Percentiles rank a stretch among this genome's conserved stretches.
Conservation (phyloP, 2,329 filamentous ascomycete genomes). For the Fusarium sp. region DNA sequence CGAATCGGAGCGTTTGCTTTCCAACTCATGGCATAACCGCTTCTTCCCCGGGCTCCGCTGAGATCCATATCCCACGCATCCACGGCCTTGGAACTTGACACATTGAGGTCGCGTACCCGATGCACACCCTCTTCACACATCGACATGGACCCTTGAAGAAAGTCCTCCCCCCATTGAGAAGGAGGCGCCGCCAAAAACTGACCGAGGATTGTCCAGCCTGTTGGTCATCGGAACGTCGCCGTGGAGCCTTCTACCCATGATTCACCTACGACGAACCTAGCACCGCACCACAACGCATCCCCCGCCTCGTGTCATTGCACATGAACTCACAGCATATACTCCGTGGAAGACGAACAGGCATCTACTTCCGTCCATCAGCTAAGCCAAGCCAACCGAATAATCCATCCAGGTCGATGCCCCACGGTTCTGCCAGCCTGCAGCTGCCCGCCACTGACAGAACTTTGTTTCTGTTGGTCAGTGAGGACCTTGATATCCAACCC, state of each 20-base stretch:
- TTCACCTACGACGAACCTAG: neutral
- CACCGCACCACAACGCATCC: neutral
- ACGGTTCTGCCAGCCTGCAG: slow-evolving; percentile 5
- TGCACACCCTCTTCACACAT: neutral
- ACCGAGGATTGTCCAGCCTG: neutral
- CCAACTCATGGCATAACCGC: neutral
- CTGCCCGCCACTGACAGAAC: slow-evolving; percentile 20
- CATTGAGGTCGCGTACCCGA: neutral
- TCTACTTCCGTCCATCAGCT: neutral
- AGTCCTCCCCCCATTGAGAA: neutral
- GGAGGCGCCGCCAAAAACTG: neutral
- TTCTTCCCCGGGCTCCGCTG: neutral
- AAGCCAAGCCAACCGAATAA: slow-evolving; percentile 9
- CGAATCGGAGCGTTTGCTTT: slow-evolving; percentile 21
- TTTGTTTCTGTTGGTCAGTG: slow-evolving; percentile 8
- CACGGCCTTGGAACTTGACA: neutral
- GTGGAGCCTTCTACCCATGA: slow-evolving; percentile 2
- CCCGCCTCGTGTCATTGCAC: slow-evolving; percentile 12
- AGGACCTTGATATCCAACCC: slow-evolving; percentile 36
- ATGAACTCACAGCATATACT: slow-evolving; percentile 6
- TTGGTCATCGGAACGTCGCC: slow-evolving; percentile 2
- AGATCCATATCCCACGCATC: slow-evolving; percentile 12
- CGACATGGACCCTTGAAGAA: neutral
- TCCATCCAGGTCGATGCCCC: slow-evolving; percentile 21
- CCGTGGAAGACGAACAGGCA: neutral